Base-by-base conservation (phyloP, 305 asterid species). In the Ajuga reptans region DNA sequence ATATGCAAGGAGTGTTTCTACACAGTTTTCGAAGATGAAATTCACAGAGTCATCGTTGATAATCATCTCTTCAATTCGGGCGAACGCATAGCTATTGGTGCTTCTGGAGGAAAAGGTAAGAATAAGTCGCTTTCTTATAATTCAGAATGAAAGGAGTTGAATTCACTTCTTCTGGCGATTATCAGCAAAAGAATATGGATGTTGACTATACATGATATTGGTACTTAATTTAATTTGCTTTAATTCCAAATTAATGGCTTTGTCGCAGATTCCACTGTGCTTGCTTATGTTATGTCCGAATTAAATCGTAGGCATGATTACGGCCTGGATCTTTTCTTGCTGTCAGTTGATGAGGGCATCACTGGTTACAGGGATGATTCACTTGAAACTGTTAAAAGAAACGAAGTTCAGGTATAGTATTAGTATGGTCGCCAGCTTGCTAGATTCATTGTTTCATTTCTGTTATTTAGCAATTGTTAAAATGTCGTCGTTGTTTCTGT, bases 341-440 rank as follows among this genome's bases (percentile, higher is more conserved):
- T 93, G 9, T 93, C 98, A 3, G 88, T 93, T 68, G 98, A 90
- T 75, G 98, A 93, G 78, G 98, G 98, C 64, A 93, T 93, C 79
- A 90, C 97, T 10, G 98, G 98, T 64, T 93, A 93, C 82, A 81
- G 98, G 76, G 98, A 93, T 64, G 98, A 93, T 71, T 93, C 98
- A 7, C 97, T 93, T 53, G 95, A 93, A 82, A 93, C 98, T 78
- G 98, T 90, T 75, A 87, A 93, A 75, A 81, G 98, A 82, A 90
- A 93, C 72, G 98, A 93, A 86, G 77, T 93, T 51, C 98, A 93
- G 98, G 97, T 87, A 66, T 33, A 39, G 62, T 24, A 17, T 71
- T 5, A 59, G 17, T 16, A 31, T 17, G 27, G 27, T 21, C 27
- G 1, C 27, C 11, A 9, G 37, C 45, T 46, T 73, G 36, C 56